These are phyloP conservation scores for Tephrocybe sp. DNA, from an alignment of 768 basidiomycete species.

Conservation along the genomic window DNA sequence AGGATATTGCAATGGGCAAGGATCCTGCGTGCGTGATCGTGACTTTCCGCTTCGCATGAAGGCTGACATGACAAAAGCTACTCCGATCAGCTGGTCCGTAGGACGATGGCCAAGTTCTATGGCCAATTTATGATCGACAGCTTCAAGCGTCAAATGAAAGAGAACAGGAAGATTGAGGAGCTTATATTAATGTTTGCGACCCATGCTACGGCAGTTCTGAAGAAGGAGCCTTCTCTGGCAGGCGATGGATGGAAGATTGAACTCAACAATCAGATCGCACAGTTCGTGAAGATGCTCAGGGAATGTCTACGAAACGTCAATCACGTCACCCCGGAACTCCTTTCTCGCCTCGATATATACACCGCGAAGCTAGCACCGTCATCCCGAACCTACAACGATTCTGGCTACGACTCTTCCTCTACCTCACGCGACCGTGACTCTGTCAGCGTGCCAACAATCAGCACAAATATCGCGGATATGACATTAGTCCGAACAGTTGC, in stretches of 20 bases:
- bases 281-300: conserved; percentile 83
- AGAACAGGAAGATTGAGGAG: conserved; percentile 96
- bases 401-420: conserved; percentile 67
- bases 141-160: conserved; percentile 90
- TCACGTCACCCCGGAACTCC: conserved; percentile 83
- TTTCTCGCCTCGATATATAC: conserved; percentile 81
- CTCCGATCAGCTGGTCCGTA: conserved; percentile 85
- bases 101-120: conserved; percentile 92
- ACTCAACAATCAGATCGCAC: conserved; percentile 87
- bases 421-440: conserved; percentile 61
- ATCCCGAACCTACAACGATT: conserved; percentile 50
- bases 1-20: conserved; percentile 92
- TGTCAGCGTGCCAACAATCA: conserved; percentile 34
- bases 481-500: conserved; percentile 69
- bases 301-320: conserved; percentile 74
- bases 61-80: conserved; percentile 49
- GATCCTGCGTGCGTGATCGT: conserved; percentile 71
- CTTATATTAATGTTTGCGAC: conserved; percentile 96
- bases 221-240: conserved; percentile 83
- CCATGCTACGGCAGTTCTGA: conserved; percentile 81
- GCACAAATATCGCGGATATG: conserved; percentile 70
- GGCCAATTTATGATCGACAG: conserved; percentile 83
- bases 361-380: conserved; percentile 75
- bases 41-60: not conserved
- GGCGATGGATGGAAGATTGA: conserved; percentile 93